Percentiles rank a stretch among this genome's conserved stretches.
phyloP scores from a whole-genome alignment of 257 asterid species.

The Nicotiana obtusifolia region DNA sequence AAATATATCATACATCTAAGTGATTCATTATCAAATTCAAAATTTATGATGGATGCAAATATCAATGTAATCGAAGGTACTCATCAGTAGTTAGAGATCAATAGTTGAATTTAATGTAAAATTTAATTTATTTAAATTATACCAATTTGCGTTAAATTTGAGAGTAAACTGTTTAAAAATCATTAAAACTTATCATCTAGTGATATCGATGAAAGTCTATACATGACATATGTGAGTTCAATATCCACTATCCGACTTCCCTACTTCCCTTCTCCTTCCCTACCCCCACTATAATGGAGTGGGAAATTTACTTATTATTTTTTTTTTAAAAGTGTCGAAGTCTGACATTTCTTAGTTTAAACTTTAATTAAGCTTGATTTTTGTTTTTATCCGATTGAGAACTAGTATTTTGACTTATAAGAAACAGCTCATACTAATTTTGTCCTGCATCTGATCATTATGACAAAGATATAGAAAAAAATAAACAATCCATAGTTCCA shows the following conservation, averaged over 20 bases:
- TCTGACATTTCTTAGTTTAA: background rate
- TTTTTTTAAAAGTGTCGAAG: too few relatives aligned
- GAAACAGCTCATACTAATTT: background rate
- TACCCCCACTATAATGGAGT: too few relatives aligned
- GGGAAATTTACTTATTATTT: too few relatives aligned
- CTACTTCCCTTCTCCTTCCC: too few relatives aligned
- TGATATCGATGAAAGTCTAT: too few relatives aligned
- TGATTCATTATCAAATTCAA: background rate
- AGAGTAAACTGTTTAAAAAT: background rate
- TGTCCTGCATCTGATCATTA: background rate
- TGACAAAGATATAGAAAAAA: background rate
- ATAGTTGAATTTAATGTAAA: background rate
- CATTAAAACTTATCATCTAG: too few relatives aligned
- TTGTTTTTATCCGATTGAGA: background rate
- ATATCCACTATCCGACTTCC: too few relatives aligned
- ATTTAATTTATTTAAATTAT: background rate
- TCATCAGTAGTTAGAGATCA: background rate
- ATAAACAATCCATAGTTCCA: background rate
- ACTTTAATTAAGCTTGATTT: background rate
- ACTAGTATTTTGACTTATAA: background rate
- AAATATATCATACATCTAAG: background rate
- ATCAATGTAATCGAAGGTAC: background rate
- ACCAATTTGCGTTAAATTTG: background rate
- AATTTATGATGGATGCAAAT: background rate
- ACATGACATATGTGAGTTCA: too few relatives aligned